Evolutionary conservation across 192 early-diverging fungal species (phyloP), one percentile per base, ranked within the genome.

Genomic region (Coemansia sp.): DNA sequence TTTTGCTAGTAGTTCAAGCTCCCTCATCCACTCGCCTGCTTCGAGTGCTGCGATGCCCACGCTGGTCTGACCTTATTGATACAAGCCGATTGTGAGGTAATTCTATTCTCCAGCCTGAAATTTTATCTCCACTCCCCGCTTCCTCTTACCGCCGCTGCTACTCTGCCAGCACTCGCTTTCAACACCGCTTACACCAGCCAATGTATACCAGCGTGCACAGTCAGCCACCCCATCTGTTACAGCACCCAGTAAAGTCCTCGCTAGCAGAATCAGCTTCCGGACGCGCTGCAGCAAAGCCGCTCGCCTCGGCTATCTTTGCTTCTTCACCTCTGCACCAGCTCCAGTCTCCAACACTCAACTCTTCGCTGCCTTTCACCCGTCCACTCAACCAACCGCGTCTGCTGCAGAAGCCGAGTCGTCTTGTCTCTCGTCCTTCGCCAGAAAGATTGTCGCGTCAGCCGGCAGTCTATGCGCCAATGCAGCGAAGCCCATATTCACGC

Each of bases 191-290:
- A 52, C 49, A 22, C 36, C 61, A 8, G 36, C 26, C 36, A 54
- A 79, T 79, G 76, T 79, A 73, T 50, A 51, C 71, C 54, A 79
- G 71, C 26, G 76, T 73, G 64, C 76, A 79, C 66, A 67, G 69
- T 64, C 76, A 73, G 67, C 71, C 76, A 69, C 76, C 66, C 10
- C 59, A 69, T 59, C 75, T 69, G 75, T 63, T 79, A 66, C 68
- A 70, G 67, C 71, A 73, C 48, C 65, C 70, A 66, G 64, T 70
- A 56, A 69, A 71, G 57, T 60, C 76, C 42, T 63, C 59, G 53
- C 38, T 66, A 53, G 60, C 58, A 25, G 66, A 56, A 53, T 61
- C 70, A 66, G 69, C 59, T 50, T 60, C 75, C 51, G 62, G 63
- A 59, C 56, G 66, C 57, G 55, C 66, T 65, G 46, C 70, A 49